Conservation (phyloP, 2,329 filamentous ascomycete species). For the Periconia sp. region DNA sequence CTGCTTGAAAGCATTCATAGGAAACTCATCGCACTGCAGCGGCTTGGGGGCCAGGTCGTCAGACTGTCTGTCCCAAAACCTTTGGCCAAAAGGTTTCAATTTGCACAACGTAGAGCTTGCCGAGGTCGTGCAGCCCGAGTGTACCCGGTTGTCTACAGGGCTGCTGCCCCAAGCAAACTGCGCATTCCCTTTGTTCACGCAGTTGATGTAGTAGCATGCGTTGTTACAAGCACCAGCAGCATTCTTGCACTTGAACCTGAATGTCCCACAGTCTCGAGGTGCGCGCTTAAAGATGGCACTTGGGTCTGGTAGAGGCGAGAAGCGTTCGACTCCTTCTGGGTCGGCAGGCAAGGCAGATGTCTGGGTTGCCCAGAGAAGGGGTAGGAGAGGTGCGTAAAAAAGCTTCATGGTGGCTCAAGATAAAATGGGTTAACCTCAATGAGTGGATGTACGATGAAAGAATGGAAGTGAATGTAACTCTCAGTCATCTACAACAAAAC, state of each 20-base stretch:
- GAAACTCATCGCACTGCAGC: background rate
- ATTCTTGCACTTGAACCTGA: background rate
- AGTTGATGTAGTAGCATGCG: conserved; percentile 2
- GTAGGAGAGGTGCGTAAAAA: background rate
- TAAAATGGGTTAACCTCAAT: too few relatives aligned
- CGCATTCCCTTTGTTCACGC: background rate
- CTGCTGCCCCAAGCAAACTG: background rate
- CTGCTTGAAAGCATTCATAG: background rate
- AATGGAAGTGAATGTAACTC: too few relatives aligned
- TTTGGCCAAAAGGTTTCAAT: background rate
- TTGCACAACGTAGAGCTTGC: background rate
- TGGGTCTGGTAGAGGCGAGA: background rate
- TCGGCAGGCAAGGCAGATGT: background rate
- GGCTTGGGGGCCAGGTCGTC: background rate
- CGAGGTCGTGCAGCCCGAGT: background rate
- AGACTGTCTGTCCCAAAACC: background rate
- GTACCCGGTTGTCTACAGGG: background rate
- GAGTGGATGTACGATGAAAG: background rate
- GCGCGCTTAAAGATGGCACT: background rate
- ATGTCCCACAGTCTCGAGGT: background rate
- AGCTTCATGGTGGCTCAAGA: background rate
- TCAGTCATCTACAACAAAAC: too few relatives aligned
- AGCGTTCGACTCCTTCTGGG: background rate
- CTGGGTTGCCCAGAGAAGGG: background rate
- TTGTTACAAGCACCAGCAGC: background rate